A percentile compares a stretch with the other conserved stretches of the same genome.
Evolutionary conservation across 495 filamentous ascomycete genomes (phyloP).

Genomic region (Sporormia fimetaria): DNA sequence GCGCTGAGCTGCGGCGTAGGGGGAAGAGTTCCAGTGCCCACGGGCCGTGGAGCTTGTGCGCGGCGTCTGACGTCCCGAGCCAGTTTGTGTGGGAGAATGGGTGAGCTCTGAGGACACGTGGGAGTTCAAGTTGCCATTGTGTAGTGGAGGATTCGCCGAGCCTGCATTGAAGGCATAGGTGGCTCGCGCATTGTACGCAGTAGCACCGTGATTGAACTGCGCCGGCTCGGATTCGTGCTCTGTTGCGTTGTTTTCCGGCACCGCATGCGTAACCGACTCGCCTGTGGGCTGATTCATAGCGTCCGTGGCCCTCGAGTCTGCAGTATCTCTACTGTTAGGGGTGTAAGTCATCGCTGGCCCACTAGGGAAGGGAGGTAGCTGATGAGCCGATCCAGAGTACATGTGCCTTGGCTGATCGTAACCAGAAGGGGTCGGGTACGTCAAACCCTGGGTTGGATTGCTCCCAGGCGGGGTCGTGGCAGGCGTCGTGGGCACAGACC

Average conservation of each 20-base stretch:
- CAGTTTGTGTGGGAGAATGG: slow-evolving; percentile 78
- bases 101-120: slow-evolving; percentile 79
- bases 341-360: slow-evolving; percentile 63
- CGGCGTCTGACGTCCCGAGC: slow-evolving; percentile 78
- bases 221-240: slow-evolving; percentile 66
- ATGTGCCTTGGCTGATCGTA: slow-evolving; percentile 72
- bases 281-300: too few species aligned
- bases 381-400: slow-evolving; percentile 62
- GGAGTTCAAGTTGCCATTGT: slow-evolving; percentile 64
- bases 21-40: slow-evolving; percentile 63
- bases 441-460: slow-evolving; percentile 62
- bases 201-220: too few species aligned
- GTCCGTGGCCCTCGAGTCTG: slow-evolving; percentile 67
- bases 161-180: slow-evolving; percentile 65
- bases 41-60: slow-evolving; percentile 57
- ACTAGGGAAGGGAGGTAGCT: slow-evolving; percentile 59
- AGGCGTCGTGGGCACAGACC: slow-evolving; percentile 90
- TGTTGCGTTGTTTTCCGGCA: too few species aligned
- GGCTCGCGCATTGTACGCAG: slow-evolving; percentile 51
- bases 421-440: slow-evolving; percentile 56
- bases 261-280: too few species aligned
- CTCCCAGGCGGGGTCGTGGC: slow-evolving; percentile 83
- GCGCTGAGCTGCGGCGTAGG: slow-evolving; percentile 74
- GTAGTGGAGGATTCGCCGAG: slow-evolving; percentile 50
- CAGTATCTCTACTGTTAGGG: slow-evolving; percentile 41